Evolutionary conservation across 768 basidiomycete genomes (phyloP), one percentile per base, ranked within the genome.

Genomic region (Mycena alexandri): DNA sequence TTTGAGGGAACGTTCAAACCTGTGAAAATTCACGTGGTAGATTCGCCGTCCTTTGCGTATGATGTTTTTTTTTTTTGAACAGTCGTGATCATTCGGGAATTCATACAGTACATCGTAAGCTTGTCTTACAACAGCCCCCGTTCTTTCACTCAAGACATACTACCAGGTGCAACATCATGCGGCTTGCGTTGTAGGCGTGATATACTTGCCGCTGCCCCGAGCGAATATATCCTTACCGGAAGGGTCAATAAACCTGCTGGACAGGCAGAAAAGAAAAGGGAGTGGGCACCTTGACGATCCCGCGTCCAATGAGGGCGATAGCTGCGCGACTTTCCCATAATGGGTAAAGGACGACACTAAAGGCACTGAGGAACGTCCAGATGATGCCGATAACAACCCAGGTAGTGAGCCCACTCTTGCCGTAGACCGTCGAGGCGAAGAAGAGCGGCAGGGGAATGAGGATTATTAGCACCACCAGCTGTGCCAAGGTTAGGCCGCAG

Each of bases 361-460:
- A 84, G 5, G 89, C 82, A 1, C 93, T 95, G 56, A 84, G 81
- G 79, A 96, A 96, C 22, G 90, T 83, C 95, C 95, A 98, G 41
- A 90, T 80, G 65, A 98, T 90, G 2, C 93, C 91, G 62, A 96
- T 81, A 47, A 87, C 79, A 10, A 97, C 91, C 95, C 95, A 98
- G 0, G 86, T 91, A 0, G 88, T 86, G 63, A 94, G 83, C 7
- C 92, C 93, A 12, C 78, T 71, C 44, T 86, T 82, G 24, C 86
- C 84, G 67, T 88, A 95, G 24, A 95, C 80, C 34, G 92, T 91
- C 46, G 86, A 85, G 0, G 93, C 90, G 75, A 92, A 93, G 84
- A 97, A 97, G 10, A 96, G 83, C 3, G 95, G 95, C 2, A 98
- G 78, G 0, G 95, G 96, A 59, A 98, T 88, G 61, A 94, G 59